Base-by-base conservation (phyloP, 371 early-diverging fungal species). In the Syncephalastrum racemosum region DNA sequence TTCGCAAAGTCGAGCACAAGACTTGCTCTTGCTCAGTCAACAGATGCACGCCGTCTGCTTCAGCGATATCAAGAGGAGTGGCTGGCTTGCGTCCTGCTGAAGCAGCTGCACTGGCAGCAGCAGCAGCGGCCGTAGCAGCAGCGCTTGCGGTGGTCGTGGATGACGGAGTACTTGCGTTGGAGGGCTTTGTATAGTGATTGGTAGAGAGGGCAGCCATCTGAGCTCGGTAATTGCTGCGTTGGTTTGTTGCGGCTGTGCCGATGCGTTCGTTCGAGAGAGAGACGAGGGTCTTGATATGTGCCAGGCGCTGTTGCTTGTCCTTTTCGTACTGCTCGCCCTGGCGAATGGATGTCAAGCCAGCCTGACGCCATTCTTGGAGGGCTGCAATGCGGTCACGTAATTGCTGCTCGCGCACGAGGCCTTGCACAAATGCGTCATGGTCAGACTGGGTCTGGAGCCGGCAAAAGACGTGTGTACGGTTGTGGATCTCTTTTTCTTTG, bases 301-400 rank as follows among this genome's bases (percentile, higher is more conserved):
- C 62, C 15, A 75, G 53, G 20, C 75, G 62, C 36, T 77, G 70
- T 14, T 74, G 68, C 50, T 86, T 89, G 27, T 83, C 82, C 18
- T 72, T 65, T 48, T 87, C 89, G 61, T 90, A 95, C 39, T 83
- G 85, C 16, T 81, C 80, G 1, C 89, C 93, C 39, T 92, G 90
- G n/a, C 73, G 75, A 4, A 86, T 64, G 0, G 90, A 84, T 7
- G 88, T 88, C 36, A 96, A 79, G 23, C 97, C 97, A 66, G 91
- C 93, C 60, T 89, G 81, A 27, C 95, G 83, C 80, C 87, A 95
- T 66, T 94, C 94, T 69, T 95, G 96, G 40, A 96, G 75, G 62
- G 90, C 84, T n/a, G 88, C 80, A 46, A 95, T 94, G 18, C 90
- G 77, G 42, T 86, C 81, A 19, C 92, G 83, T 27, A 92, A 69